Evolutionary conservation across 2,329 filamentous ascomycete genomes (phyloP), one percentile per base, ranked within the genome.

Genomic region (Trichoderma guizhouense): DNA sequence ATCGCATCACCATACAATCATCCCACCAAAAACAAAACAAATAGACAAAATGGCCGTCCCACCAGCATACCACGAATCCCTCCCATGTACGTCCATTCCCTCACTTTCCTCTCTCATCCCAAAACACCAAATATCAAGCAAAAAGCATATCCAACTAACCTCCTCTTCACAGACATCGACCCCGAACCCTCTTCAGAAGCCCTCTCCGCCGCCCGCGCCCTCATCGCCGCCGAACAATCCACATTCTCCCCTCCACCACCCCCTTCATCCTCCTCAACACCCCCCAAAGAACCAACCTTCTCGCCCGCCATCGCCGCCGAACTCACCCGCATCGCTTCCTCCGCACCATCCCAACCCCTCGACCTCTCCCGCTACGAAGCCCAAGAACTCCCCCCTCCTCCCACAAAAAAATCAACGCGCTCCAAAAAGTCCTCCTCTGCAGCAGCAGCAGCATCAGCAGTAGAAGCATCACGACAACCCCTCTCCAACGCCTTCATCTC

Each of bases 361-460:
- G 92, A 97, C 81, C 85, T 94, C 21, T 84, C 88, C 57, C 93
- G 95, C 76, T 98, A 98, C 87, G 93, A 97, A 82, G 89, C 91
- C 3, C 89, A 90, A 67, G 88, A 93, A 24, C 39, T 86, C 86
- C 34, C 79, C 82, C 53, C 83, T n/a, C 58, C 47, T 14, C 61
- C 36, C 3, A 3, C 34, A 3, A 30, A 14, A 14, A 60, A n/a
- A 51, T 21, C 43, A 51, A 51, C 43, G 18, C 43, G 43, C 43
- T 47, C 43, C 43, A 47, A 47, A 47, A 47, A 21, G 7, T 7
- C 24, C 15, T 51, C 60, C 12, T 36, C 60, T n/a, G n/a, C n/a
- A n/a, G n/a, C n/a, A n/a, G n/a, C n/a, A n/a, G n/a, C n/a, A n/a
- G n/a, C n/a, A n/a, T n/a, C n/a, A n/a, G n/a, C n/a, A 11, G 32